phyloP scores from a whole-genome alignment of 2,329 filamentous ascomycete genomes.

The Lasiodiplodia hormozganensis region DNA sequence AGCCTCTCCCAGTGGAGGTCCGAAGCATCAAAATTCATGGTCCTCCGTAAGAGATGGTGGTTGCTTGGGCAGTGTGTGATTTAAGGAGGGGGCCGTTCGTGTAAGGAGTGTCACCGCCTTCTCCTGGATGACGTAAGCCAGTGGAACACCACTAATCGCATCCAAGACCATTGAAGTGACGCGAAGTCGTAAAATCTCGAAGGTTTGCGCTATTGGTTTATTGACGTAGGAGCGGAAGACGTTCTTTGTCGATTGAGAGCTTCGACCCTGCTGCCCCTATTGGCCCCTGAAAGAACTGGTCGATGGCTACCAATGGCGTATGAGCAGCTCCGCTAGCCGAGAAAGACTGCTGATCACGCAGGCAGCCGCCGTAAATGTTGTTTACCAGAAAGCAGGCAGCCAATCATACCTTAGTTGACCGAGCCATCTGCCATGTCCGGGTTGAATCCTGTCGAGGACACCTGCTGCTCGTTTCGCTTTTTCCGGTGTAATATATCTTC shows the following conservation, averaged over 20 bases:
- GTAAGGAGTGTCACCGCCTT: conserved; percentile 25
- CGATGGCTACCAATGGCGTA: neutral
- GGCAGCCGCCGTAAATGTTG: neutral
- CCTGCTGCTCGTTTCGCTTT: too few species aligned
- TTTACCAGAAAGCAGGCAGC: neutral
- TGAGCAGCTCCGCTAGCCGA: conserved; percentile 8
- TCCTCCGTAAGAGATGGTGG: neutral
- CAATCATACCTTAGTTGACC: neutral
- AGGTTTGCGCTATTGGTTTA: neutral
- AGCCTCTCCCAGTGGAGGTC: conserved; percentile 17
- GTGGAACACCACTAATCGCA: conserved; percentile 11
- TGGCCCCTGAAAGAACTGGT: conserved; percentile 18
- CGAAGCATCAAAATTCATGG: conserved; percentile 21
- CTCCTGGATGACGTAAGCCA: conserved; percentile 21
- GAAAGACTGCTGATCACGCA: conserved; percentile 2
- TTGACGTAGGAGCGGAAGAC: conserved; percentile 1
- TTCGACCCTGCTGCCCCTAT: conserved; percentile 3
- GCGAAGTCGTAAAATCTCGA: neutral
- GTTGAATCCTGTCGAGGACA: neutral
- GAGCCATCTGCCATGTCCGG: neutral
- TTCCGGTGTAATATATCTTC: too few species aligned
- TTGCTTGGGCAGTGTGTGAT: neutral
- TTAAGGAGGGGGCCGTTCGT: conserved; percentile 13
- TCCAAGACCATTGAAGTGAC: neutral
- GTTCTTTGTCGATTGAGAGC: neutral